phyloP scores from a whole-genome alignment of 2,329 filamentous ascomycete species.

The Aureobasidium leucospermi region DNA sequence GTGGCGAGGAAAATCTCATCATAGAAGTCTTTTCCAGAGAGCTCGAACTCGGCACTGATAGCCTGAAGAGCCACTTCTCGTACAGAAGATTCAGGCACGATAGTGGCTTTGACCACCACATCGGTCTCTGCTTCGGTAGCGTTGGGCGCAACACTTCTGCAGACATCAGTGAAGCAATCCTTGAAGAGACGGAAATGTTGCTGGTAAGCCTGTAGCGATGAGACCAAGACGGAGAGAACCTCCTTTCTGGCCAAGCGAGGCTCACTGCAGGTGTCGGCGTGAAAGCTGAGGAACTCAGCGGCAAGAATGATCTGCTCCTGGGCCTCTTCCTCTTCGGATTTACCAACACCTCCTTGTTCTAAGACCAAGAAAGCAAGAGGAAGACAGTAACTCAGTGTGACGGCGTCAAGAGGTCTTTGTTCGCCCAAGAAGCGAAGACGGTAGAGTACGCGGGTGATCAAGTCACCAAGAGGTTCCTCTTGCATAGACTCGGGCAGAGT shows the following conservation, averaged over 20 bases:
- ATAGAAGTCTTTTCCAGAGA: constrained; percentile 78
- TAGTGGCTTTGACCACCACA: constrained; percentile 68
- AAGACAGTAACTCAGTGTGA: constrained; percentile 80
- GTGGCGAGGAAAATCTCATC: constrained; percentile 90
- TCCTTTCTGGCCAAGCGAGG: constrained; percentile 67
- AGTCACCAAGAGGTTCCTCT: constrained; percentile 69
- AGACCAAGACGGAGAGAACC: constrained; percentile 63
- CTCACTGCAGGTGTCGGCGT: constrained; percentile 73
- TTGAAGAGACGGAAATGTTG: constrained; percentile 95
- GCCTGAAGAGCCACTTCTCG: constrained; percentile 80
- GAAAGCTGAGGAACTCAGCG: constrained; percentile 80
- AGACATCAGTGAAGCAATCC: constrained; percentile 82
- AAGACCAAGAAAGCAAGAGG: constrained; percentile 76
- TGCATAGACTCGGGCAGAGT: constrained; percentile 65
- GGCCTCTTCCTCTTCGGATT: constrained; percentile 60
- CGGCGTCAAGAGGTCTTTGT: constrained; percentile 84
- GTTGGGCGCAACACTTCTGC: constrained; percentile 75
- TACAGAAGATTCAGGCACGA: constrained; percentile 72
- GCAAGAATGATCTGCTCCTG: constrained; percentile 87
- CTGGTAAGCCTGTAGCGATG: constrained; percentile 78
- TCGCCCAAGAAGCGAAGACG: constrained; percentile 83
- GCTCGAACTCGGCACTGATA: constrained; percentile 83
- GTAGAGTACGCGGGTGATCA: constrained; percentile 85
- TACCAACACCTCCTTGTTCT: constrained; percentile 68
- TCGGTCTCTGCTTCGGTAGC: constrained; percentile 65